phyloP scores from a whole-genome alignment of 805 yeast genomes.

The Ogataea degrootiae region DNA sequence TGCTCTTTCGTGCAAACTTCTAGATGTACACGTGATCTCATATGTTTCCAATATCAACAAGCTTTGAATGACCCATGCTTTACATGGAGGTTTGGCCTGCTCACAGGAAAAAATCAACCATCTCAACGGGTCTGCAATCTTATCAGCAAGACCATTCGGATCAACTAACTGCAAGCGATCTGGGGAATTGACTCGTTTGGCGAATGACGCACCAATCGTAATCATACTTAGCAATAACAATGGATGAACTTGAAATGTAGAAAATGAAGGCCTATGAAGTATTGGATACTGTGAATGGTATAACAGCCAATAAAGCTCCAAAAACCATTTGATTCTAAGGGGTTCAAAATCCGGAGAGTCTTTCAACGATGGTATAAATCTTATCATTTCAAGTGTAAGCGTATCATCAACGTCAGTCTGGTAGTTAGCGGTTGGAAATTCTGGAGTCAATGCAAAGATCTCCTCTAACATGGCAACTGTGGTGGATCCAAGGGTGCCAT shows the following conservation, averaged over 20 bases:
- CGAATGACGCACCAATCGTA: slow-evolving; percentile 43
- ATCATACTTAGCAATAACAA: slow-evolving; percentile 52
- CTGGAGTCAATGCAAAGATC: slow-evolving; percentile 20
- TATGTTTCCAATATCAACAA: slow-evolving; percentile 43
- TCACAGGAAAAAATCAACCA: slow-evolving; percentile 41
- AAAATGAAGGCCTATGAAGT: slow-evolving; percentile 44
- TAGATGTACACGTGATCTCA: slow-evolving; percentile 40
- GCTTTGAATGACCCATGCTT: slow-evolving; percentile 46
- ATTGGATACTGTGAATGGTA: slow-evolving; percentile 54
- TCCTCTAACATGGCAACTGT: slow-evolving; percentile 18
- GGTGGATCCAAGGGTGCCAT: slow-evolving; percentile 16
- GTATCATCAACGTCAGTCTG: slow-evolving; percentile 17
- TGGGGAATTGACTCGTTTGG: slow-evolving; percentile 6
- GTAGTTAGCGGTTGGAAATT: slow-evolving; percentile 19
- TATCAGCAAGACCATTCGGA: slow-evolving; percentile 27
- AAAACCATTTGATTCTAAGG: slow-evolving; percentile 16
- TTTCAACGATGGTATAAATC: slow-evolving; percentile 15
- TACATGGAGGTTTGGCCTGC: slow-evolving; percentile 41
- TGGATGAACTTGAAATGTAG: slow-evolving; percentile 46
- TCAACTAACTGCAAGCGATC: slow-evolving; percentile 5
- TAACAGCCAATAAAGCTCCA: slow-evolving; percentile 44
- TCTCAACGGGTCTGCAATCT: slow-evolving; percentile 51
- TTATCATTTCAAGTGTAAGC: slow-evolving; percentile 12
- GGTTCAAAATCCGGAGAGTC: slow-evolving; percentile 18
- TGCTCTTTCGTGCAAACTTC: slow-evolving; percentile 46